These are phyloP conservation scores for Stellera chamaejasme DNA, from an alignment of 345 rosid genomes.

Conservation along the genomic window DNA sequence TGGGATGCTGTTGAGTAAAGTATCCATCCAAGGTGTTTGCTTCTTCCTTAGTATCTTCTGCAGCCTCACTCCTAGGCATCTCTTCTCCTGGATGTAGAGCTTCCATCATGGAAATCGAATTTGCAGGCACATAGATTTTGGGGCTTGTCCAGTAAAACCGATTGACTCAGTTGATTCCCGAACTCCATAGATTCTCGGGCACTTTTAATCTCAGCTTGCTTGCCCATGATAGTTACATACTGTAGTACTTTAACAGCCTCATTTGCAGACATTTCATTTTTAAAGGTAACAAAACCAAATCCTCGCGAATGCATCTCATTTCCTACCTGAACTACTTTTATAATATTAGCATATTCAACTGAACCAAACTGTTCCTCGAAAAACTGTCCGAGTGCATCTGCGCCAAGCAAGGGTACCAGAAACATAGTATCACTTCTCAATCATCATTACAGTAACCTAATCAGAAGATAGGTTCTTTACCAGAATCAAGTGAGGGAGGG, in stretches of 20 bases:
- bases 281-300: slow-evolving; percentile 55
- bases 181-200: slow-evolving; percentile 11
- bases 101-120: slow-evolving; percentile 39
- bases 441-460: neutral
- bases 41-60: slow-evolving; percentile 14
- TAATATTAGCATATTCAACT: slow-evolving; percentile 39
- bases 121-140: slow-evolving; percentile 17
- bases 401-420: slow-evolving; percentile 9
- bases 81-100: slow-evolving; percentile 8
- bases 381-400: slow-evolving; percentile 30
- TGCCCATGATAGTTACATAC: slow-evolving; percentile 34
- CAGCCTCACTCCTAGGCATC: slow-evolving; percentile 17
- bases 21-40: slow-evolving; percentile 37
- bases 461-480: slow-evolving; percentile 20
- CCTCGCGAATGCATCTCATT: slow-evolving; percentile 33
- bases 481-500: slow-evolving; percentile 40
- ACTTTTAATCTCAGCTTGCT: slow-evolving; percentile 50
- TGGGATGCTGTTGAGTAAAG: slow-evolving; percentile 29
- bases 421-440: too few species aligned
- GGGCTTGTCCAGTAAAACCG: slow-evolving; percentile 30
- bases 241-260: slow-evolving; percentile 46
- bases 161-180: slow-evolving; percentile 25
- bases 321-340: slow-evolving; percentile 19
- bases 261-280: slow-evolving; percentile 33
- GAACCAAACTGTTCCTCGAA: slow-evolving; percentile 44